A percentile compares a stretch with the other conserved stretches of the same genome.
Evolutionary conservation across 345 rosid species (phyloP).

Genomic region (Clarkia xantiana): DNA sequence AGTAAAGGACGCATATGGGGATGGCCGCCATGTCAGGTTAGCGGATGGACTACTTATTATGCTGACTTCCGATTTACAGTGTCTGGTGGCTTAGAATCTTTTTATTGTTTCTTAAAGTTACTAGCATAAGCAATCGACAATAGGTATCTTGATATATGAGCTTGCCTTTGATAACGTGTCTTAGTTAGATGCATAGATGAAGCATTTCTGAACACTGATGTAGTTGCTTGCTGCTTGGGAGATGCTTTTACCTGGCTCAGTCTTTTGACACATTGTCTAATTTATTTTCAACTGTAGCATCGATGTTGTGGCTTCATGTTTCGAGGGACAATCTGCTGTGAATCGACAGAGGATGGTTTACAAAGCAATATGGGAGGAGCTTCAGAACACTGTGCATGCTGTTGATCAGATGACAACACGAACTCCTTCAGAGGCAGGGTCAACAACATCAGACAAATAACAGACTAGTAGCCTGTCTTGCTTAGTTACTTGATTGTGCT

Average conservation of each 20-base stretch:
- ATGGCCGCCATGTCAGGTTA: conserved; percentile 90
- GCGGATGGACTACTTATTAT: neutral
- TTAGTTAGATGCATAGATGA: too few relatives aligned
- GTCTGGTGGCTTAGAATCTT: too few relatives aligned
- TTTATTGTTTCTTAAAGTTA: too few relatives aligned
- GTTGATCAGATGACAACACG: conserved; percentile 90
- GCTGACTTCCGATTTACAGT: too few relatives aligned
- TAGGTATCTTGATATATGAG: too few relatives aligned
- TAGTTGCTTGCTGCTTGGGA: too few relatives aligned
- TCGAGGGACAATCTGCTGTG: conserved; percentile 80
- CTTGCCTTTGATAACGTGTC: too few relatives aligned
- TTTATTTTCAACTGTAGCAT: conserved; percentile 32
- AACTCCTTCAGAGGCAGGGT: conserved; percentile 57
- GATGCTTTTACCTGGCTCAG: too few relatives aligned
- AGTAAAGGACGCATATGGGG: conserved; percentile 88
- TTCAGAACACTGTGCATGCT: conserved; percentile 84
- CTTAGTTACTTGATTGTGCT: too few relatives aligned
- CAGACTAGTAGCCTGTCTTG: neutral
- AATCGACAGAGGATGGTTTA: conserved; percentile 97
- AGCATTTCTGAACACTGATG: too few relatives aligned
- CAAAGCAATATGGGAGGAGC: conserved; percentile 98
- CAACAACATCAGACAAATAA: neutral
- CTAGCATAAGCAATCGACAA: too few relatives aligned
- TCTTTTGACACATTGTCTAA: too few relatives aligned
- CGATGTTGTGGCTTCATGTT: conserved; percentile 61